Base-by-base conservation (phyloP, 441 rosid genomes). In the Geranium incanum region DNA sequence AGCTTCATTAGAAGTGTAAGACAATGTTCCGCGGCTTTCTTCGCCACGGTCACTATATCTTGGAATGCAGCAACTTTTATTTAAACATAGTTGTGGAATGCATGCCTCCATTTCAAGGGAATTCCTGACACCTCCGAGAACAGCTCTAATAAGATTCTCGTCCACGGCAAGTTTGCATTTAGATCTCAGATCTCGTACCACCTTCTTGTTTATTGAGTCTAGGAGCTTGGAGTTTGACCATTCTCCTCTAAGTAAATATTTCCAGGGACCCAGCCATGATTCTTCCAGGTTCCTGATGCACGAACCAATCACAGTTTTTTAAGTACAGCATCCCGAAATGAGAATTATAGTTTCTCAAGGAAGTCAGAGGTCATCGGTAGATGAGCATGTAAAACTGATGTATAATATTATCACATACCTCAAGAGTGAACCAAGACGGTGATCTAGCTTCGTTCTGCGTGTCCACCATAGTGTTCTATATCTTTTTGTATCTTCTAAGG, bases 211-310 rank as follows among this genome's bases (percentile, higher is more conserved):
- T 68, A 85, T 75, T 12, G 81, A 18, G 48, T 82, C 87, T 48
- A 87, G 76, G 70, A 64, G 79, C 66, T 78, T 77, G 79, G 77
- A 75, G 79, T 86, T 80, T 50, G 83, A 70, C 75, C 73, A 76
- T 74, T 85, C 88, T 82, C 96, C 95, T 7, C 87, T 81, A 78
- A 95, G 88, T 77, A 87, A 70, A 77, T 66, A 84, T 72, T 86
- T 88, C 98, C 91, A 89, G 13, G 91, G 82, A 68, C 98, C 99
- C 70, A 92, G 80, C 99, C 98, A 92, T 68, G 82, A 78, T 73
- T 86, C 96, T 91, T 95, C 97, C 62, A 91, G 74, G 72, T 83
- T 82, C 84, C 99, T 95, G 81, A 64, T 73, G 74, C 69, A 79
- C 28, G 2, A 41, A 52, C 67, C 67, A 63, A 63, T 63, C 67